phyloP scores from a whole-genome alignment of 176 grass and related monocot genomes.

The Bromus sterilis region DNA sequence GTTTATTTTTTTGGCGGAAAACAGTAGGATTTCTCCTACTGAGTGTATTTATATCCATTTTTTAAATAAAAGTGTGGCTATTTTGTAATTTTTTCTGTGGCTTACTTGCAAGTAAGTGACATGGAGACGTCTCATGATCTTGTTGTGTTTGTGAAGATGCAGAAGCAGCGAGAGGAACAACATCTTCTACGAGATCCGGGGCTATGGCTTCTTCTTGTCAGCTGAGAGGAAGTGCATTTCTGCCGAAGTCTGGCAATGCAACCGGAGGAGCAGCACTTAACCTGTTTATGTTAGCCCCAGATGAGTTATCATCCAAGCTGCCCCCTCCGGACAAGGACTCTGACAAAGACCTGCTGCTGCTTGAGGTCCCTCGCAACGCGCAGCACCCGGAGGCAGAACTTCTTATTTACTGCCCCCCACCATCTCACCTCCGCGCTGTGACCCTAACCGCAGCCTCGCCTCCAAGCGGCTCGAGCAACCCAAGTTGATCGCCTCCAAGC shows the following conservation, averaged over 20 bases:
- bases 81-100: too few species aligned
- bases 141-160: conserved; percentile 29
- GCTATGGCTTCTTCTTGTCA: conserved; percentile 21
- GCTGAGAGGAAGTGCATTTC: conserved; percentile 11
- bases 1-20: not conserved
- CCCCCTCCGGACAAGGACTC: conserved; percentile 37
- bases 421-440: conserved; percentile 30
- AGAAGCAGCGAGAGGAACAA: conserved; percentile 45
- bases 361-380: conserved; percentile 61
- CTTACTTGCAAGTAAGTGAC: too few species aligned
- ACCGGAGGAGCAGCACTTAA: conserved; percentile 36
- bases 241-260: conserved; percentile 27
- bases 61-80: too few species aligned
- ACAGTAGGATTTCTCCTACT: too few species aligned
- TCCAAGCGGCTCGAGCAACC: conserved; percentile 30
- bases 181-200: conserved; percentile 25
- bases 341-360: conserved; percentile 74
- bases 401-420: conserved; percentile 48
- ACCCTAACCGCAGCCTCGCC: conserved; percentile 18
- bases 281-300: conserved; percentile 46
- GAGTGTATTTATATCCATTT: too few species aligned
- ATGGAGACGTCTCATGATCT: not conserved
- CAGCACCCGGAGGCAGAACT: conserved; percentile 64
- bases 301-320: conserved; percentile 44
- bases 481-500: conserved; percentile 6